These are phyloP conservation scores for Chenopodium quinoa DNA, from an alignment of 148 eudicot genomes.

Conservation along the genomic window DNA sequence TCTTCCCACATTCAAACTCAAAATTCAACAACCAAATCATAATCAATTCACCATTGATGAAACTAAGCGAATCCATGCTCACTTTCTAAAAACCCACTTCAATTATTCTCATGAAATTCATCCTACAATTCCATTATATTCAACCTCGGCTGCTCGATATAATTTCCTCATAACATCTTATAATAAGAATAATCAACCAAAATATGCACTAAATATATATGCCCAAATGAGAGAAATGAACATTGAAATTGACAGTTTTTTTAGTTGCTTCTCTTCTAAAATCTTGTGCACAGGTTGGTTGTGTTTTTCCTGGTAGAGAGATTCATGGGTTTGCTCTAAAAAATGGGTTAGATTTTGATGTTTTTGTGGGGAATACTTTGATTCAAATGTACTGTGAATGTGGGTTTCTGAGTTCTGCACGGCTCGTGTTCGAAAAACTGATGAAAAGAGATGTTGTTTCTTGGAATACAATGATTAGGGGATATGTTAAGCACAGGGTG, in stretches of 20 bases:
- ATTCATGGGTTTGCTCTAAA: slow-evolving; percentile 36
- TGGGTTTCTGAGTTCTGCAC: slow-evolving; percentile 21
- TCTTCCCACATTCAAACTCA: slow-evolving; percentile 9
- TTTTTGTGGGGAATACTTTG: slow-evolving; percentile 37
- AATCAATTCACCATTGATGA: slow-evolving; percentile 21
- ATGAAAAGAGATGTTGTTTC: slow-evolving; percentile 32
- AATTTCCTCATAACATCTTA: slow-evolving; percentile 37
- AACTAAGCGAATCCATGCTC: slow-evolving; percentile 34
- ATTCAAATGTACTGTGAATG: slow-evolving; percentile 39
- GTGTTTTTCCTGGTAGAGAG: slow-evolving; percentile 27
- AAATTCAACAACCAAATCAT: slow-evolving; percentile 4
- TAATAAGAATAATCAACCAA: slow-evolving; percentile 25
- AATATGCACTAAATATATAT: slow-evolving; percentile 27
- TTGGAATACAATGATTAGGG: slow-evolving; percentile 33
- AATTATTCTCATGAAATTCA: slow-evolving; percentile 13
- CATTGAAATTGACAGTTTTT: slow-evolving; percentile 31
- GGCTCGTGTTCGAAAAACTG: slow-evolving; percentile 33
- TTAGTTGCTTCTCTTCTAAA: slow-evolving; percentile 28
- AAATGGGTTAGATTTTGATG: slow-evolving; percentile 35
- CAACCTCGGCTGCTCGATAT: slow-evolving; percentile 29
- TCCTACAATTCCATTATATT: slow-evolving; percentile 1
- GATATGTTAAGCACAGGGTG: slow-evolving; percentile 22
- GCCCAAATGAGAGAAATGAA: slow-evolving; percentile 16
- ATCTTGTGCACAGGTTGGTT: slow-evolving; percentile 25
- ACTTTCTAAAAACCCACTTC: slow-evolving; percentile 28